A percentile compares a stretch with the other conserved stretches of the same genome.
Conservation (phyloP, 2,329 filamentous ascomycete species). For the Emydomyces testavorans region DNA sequence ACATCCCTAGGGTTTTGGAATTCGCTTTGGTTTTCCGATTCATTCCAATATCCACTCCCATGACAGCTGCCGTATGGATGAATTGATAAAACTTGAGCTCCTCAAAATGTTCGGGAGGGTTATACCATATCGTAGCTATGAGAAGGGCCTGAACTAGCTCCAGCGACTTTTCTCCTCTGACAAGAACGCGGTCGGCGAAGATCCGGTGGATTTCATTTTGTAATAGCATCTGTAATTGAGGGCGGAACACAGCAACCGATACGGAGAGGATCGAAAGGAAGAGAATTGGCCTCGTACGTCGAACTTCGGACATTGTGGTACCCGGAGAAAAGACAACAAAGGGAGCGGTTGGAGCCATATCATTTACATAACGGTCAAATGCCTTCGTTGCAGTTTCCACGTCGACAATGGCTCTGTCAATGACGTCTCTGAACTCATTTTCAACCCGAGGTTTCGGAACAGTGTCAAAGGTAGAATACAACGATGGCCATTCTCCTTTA, state of each 20-base stretch:
- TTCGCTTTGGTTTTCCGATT: slow-evolving; percentile 43
- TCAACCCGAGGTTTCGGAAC: slow-evolving; percentile 15
- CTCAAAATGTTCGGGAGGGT: slow-evolving; percentile 69
- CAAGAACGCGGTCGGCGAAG: slow-evolving; percentile 62
- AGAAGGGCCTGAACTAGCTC: slow-evolving; percentile 72
- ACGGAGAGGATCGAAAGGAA: slow-evolving; percentile 48
- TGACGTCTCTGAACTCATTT: slow-evolving; percentile 35
- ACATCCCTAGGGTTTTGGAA: slow-evolving; percentile 24
- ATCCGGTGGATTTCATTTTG: slow-evolving; percentile 59
- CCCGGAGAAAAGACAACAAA: slow-evolving; percentile 46
- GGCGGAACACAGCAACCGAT: slow-evolving; percentile 42
- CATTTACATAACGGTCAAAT: slow-evolving; percentile 46
- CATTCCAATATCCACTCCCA: slow-evolving; percentile 74
- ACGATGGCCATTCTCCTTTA: slow-evolving; percentile 18
- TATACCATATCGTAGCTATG: slow-evolving; percentile 71
- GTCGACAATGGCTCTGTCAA: slow-evolving; percentile 42
- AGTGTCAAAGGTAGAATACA: slow-evolving; percentile 9
- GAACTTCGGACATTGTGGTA: slow-evolving; percentile 44
- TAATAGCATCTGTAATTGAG: slow-evolving; percentile 50
- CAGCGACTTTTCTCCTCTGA: slow-evolving; percentile 66
- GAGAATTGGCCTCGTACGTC: slow-evolving; percentile 48
- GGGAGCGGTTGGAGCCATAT: slow-evolving; percentile 46
- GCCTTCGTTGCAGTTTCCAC: slow-evolving; percentile 42
- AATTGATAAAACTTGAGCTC: slow-evolving; percentile 85
- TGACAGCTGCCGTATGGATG: slow-evolving; percentile 65